phyloP scores from a whole-genome alignment of 163 green algal species.

The Scenedesmus sp. region DNA sequence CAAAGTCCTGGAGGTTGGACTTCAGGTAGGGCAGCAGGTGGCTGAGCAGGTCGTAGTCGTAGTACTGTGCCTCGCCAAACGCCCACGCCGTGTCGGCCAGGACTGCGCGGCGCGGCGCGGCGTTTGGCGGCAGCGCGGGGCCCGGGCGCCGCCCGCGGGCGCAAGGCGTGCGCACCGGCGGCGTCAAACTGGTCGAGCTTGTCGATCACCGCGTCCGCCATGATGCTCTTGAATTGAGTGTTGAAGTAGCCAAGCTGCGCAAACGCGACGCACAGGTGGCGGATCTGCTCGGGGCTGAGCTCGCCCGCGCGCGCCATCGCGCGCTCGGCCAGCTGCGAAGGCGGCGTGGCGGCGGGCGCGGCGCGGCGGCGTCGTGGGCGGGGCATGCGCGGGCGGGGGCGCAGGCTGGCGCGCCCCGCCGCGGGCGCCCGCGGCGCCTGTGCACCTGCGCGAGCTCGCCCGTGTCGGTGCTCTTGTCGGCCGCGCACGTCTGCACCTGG shows the following conservation, averaged over 20 bases:
- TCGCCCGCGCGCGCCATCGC: slow-evolving; percentile 9
- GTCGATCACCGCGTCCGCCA: slow-evolving; percentile 41
- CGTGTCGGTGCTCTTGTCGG: background rate
- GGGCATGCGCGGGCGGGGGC: too few species aligned
- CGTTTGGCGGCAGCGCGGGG: too few species aligned
- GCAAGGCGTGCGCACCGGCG: too few species aligned
- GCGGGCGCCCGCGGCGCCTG: background rate
- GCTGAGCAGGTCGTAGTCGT: slow-evolving; percentile 38
- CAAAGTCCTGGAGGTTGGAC: slow-evolving; percentile 28
- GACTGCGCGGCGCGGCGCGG: too few species aligned
- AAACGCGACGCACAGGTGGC: slow-evolving; percentile 34
- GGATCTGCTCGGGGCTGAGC: slow-evolving; percentile 41
- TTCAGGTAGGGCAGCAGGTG: slow-evolving; percentile 35
- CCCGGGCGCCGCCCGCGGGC: too few species aligned
- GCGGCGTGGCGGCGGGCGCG: too few species aligned
- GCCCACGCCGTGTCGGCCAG: slow-evolving; percentile 43
- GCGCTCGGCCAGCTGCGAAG: slow-evolving; percentile 24
- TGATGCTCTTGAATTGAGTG: slow-evolving; percentile 39
- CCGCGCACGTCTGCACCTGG: background rate
- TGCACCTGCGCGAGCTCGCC: slow-evolving; percentile 14
- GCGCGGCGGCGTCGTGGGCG: too few species aligned
- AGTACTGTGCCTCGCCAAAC: slow-evolving; percentile 44
- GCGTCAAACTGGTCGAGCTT: slow-evolving; percentile 41
- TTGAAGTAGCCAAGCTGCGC: slow-evolving; percentile 44
- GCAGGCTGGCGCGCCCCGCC: too few species aligned